Conservation (phyloP, 2,329 filamentous ascomycete genomes). For the Cytospora mali region DNA sequence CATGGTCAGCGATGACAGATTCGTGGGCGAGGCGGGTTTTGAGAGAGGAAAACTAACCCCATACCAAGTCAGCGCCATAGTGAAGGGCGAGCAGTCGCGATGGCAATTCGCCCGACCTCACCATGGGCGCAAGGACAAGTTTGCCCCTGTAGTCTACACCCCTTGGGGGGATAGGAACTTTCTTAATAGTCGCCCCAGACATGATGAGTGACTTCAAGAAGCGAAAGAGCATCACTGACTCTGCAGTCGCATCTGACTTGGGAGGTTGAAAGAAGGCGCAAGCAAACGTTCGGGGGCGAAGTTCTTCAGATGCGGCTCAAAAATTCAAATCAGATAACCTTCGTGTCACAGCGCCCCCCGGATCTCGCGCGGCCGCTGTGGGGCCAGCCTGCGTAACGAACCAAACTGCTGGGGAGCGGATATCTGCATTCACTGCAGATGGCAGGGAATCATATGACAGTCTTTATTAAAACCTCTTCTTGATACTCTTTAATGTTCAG, state of each 20-base stretch:
- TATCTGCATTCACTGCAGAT: no score
- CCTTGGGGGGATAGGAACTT: slow-evolving; percentile 80
- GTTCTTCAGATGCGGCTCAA: not conserved
- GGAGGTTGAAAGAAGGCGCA: not conserved
- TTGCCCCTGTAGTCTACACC: slow-evolving; percentile 95
- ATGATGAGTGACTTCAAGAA: slow-evolving; percentile 49
- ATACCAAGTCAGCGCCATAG: slow-evolving; percentile 95
- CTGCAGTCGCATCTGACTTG: not conserved
- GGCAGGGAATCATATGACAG: no score
- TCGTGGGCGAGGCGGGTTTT: not conserved
- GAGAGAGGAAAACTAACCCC: slow-evolving; percentile 65
- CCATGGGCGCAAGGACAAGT: slow-evolving; percentile 95
- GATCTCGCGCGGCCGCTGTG: not conserved
- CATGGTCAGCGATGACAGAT: slow-evolving; percentile 21
- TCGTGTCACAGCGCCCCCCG: no score
- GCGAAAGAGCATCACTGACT: slow-evolving; percentile 22
- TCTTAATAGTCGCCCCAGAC: slow-evolving; percentile 54
- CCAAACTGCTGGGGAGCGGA: not conserved
- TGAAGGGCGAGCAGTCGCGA: slow-evolving; percentile 86
- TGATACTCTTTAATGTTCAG: no score
- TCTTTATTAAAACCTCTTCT: no score
- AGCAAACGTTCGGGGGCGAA: not conserved
- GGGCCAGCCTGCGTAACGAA: not conserved
- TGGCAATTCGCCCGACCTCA: slow-evolving; percentile 93
- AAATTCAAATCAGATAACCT: not conserved